Conservation (phyloP, 208 protist species). For the Wallacemonas rigidus region DNA sequence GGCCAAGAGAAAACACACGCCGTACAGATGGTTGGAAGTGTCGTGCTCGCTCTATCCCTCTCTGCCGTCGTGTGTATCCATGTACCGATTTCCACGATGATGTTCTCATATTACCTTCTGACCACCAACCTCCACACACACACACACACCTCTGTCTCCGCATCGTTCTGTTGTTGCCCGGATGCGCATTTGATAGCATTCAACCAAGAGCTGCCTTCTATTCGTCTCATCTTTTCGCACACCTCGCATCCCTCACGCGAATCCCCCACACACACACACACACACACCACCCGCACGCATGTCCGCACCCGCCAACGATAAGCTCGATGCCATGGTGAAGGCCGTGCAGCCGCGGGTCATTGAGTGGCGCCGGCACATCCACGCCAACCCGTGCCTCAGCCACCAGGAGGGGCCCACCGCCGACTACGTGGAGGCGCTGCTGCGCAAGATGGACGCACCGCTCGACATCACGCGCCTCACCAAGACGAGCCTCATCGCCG, state of each 20-base stretch:
- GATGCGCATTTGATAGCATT: too few relatives aligned
- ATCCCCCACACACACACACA: neutral
- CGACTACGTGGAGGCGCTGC: conserved; percentile 46
- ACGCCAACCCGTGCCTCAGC: conserved; percentile 37
- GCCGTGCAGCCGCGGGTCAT: conserved; percentile 47
- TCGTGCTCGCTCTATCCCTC: too few relatives aligned
- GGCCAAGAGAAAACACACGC: too few relatives aligned
- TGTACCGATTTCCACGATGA: too few relatives aligned
- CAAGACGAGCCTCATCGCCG: conserved; percentile 35
- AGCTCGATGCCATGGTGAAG: conserved; percentile 29
- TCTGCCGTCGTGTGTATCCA: too few relatives aligned
- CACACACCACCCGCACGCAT: neutral
- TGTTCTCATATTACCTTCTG: too few relatives aligned
- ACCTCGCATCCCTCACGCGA: too few relatives aligned
- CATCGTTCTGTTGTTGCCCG: too few relatives aligned
- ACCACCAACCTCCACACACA: too few relatives aligned
- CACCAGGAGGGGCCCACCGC: conserved; percentile 60
- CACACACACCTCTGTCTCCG: too few relatives aligned
- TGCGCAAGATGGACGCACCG: conserved; percentile 34
- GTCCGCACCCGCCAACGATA: conserved; percentile 21
- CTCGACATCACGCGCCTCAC: conserved; percentile 14
- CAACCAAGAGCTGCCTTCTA: neutral
- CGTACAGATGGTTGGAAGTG: too few relatives aligned
- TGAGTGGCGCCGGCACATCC: conserved; percentile 64
- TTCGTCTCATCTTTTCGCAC: neutral